Evolutionary conservation across 768 basidiomycete genomes (phyloP).

Genomic region (Boletus insuetus): DNA sequence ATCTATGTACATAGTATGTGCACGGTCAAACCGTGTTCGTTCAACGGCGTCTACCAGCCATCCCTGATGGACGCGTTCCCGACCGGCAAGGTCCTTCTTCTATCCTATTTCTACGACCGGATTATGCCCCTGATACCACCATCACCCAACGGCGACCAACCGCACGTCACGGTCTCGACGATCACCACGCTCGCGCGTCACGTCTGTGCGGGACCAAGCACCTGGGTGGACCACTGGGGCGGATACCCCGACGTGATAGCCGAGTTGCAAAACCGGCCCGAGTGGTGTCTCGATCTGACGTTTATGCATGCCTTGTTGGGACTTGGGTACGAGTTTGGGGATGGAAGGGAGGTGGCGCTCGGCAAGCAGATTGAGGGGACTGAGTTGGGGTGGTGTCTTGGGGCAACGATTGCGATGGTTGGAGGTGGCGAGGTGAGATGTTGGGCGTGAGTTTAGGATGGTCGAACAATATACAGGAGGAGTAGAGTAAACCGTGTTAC

Average conservation of each 20-base stretch:
- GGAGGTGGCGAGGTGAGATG: constrained; percentile 60
- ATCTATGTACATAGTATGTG: constrained; percentile 63
- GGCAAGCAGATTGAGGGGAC: constrained; percentile 88
- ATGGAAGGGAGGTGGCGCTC: constrained; percentile 62
- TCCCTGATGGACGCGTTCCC: constrained; percentile 87
- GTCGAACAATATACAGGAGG: background rate
- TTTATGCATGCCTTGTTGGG: constrained; percentile 90
- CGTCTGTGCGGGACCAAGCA: constrained; percentile 67
- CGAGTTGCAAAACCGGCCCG: constrained; percentile 81
- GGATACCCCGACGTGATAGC: constrained; percentile 45
- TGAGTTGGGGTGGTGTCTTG: constrained; percentile 92
- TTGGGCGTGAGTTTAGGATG: constrained; percentile 26
- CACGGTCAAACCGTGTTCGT: constrained; percentile 91
- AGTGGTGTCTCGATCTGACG: constrained; percentile 94
- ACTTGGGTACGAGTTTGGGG: constrained; percentile 87
- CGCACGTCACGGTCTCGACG: constrained; percentile 48
- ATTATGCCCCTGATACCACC: constrained; percentile 67
- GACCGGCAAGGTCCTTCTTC: constrained; percentile 78
- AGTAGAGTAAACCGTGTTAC: background rate
- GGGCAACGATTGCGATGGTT: constrained; percentile 77
- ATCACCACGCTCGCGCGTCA: constrained; percentile 61
- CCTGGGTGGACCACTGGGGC: constrained; percentile 57
- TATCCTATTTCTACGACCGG: constrained; percentile 98
- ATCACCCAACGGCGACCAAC: constrained; percentile 21
- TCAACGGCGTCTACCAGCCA: constrained; percentile 97